Evolutionary conservation across 805 yeast genomes (phyloP), one percentile per base, ranked within the genome.

Genomic region (Schizosaccharomyces osmophilus): DNA sequence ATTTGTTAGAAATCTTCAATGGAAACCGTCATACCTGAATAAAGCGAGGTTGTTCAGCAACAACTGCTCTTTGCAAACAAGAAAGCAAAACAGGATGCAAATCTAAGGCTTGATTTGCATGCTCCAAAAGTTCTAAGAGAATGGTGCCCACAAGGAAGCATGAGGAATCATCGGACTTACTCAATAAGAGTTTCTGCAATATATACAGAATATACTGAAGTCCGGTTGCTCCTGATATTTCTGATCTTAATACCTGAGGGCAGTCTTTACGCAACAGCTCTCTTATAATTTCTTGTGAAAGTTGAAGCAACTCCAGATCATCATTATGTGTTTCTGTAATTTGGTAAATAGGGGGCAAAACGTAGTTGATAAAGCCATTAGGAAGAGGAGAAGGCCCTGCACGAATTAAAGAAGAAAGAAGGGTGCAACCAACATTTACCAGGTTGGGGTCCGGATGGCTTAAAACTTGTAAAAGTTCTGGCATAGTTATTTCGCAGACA

Each of bases 61-160:
- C 71, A 0, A 88, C 82, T 0, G 90, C 83, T 0, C 94, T 94
- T 59, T 79, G 77, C 17, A 89, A 72, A n/a, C 90, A 80, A 61
- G 80, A 80, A 2, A 74, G 72, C 1, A 77, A 67, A 32, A 77
- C 63, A 17, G 72, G 71, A 2, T 73, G 70, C 5, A 76, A 67
- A 29, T 51, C 36, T 17, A 51, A 9, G 61, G 73, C 73, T 19
- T 65, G 65, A 3, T 77, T 73, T 45, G 59, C 65, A 60, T 63
- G 31, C 8, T 41, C 48, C 9, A 36, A 9, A 5, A 57, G 26
- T 57, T 36, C 43, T 8, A 57, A 22, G 3, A 57, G n/a, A 13
- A 57, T 36, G 4, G 60, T n/a, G 2, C 60, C 60, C 13, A 41
- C 60, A n/a, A 32, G 36, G 19, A 57, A 29, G 29, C 43, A 36